A percentile compares a stretch with the other conserved stretches of the same genome.
Evolutionary conservation across 768 basidiomycete genomes (phyloP).

Genomic region (Cubamyces sp.): DNA sequence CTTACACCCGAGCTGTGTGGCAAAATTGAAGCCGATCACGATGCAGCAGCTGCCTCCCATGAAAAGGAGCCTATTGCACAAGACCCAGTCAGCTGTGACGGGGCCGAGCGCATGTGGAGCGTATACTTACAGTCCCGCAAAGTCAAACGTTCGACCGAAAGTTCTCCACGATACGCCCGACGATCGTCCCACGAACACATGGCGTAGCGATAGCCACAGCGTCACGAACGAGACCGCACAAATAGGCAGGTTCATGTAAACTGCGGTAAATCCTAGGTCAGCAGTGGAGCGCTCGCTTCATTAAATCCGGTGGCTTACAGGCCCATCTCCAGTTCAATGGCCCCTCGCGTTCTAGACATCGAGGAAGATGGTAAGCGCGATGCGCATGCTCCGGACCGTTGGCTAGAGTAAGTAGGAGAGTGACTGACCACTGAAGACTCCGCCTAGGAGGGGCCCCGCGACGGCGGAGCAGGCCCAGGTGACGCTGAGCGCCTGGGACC

Average conservation of each 20-base stretch:
- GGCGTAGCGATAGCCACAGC: constrained; percentile 61
- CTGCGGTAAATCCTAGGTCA: constrained; percentile 41
- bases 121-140: constrained; percentile 69
- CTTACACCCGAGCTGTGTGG: constrained; percentile 71
- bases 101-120: constrained; percentile 1
- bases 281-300: neutral
- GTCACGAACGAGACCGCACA: constrained; percentile 63
- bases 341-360: constrained; percentile 25
- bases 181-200: constrained; percentile 50
- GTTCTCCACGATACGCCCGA: constrained; percentile 58
- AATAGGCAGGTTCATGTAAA: constrained; percentile 83
- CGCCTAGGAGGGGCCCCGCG: constrained; percentile 83
- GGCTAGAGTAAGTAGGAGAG: neutral
- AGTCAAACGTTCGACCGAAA: constrained; percentile 68
- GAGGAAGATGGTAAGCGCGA: constrained; percentile 5
- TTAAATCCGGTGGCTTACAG: constrained; percentile 55
- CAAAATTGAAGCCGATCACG: constrained; percentile 81
- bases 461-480: constrained; percentile 89
- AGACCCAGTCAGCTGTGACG: constrained; percentile 17
- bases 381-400: neutral
- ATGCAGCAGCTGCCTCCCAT: constrained; percentile 76
- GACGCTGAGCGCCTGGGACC: constrained; percentile 83
- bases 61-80: constrained; percentile 59
- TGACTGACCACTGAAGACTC: constrained; percentile 73
- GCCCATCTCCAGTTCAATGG: constrained; percentile 79